These are phyloP conservation scores for Paxillus ammoniavirescens DNA, from an alignment of 768 basidiomycete genomes.

Conservation along the genomic window DNA sequence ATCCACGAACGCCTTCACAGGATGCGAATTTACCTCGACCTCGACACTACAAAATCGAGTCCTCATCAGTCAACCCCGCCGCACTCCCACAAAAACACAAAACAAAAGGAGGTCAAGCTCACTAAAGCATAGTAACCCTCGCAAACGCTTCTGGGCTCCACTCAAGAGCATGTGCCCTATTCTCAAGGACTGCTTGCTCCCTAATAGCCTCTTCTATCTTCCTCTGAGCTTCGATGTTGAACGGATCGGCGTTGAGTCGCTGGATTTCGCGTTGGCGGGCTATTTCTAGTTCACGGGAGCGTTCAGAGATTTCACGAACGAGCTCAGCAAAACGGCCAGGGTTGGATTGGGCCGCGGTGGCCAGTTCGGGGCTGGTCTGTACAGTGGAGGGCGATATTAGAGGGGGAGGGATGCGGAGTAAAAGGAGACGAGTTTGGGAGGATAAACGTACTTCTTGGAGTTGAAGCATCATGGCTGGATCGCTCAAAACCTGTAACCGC, in stretches of 20 bases:
- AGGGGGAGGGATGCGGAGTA: not conserved
- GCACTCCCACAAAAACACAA: not conserved
- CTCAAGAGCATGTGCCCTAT: conserved; percentile 91
- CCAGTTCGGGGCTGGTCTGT: conserved; percentile 82
- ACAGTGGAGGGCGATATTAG: not conserved
- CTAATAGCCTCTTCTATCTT: conserved; percentile 93
- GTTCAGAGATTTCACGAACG: conserved; percentile 57
- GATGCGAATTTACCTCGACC: conserved; percentile 87
- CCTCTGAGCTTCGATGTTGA: conserved; percentile 86
- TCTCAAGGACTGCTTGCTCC: conserved; percentile 87
- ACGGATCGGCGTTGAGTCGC: conserved; percentile 83
- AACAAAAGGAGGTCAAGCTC: conserved; percentile 33
- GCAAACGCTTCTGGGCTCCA: conserved; percentile 93
- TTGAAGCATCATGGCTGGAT: conserved; percentile 76
- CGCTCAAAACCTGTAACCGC: conserved; percentile 82
- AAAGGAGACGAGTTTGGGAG: not conserved
- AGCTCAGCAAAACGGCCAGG: conserved; percentile 76
- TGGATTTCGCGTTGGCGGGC: conserved; percentile 60
- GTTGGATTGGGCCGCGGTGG: conserved; percentile 62
- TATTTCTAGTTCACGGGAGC: conserved; percentile 52
- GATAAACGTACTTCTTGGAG: conserved; percentile 55
- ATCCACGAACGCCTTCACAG: conserved; percentile 96
- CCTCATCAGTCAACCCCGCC: conserved; percentile 8
- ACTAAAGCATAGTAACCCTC: conserved; percentile 96
- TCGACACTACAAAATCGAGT: conserved; percentile 55